Evolutionary conservation across 352 stramenopile species (phyloP).

Genomic region (Halophytophthora polymorphica): DNA sequence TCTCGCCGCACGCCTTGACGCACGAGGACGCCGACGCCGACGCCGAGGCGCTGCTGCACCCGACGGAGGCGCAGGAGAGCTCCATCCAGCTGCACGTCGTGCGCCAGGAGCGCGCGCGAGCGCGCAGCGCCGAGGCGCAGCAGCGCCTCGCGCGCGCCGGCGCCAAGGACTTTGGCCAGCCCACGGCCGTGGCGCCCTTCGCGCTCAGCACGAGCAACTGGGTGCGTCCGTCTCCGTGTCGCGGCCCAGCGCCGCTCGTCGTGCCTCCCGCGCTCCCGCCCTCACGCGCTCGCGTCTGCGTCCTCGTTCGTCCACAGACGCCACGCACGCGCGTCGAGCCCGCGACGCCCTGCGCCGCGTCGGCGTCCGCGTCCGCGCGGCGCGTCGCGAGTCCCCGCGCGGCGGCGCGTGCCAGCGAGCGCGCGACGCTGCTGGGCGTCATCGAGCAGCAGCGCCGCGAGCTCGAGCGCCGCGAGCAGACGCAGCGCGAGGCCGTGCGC

Average conservation of each 20-base stretch:
- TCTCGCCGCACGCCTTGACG: constrained; percentile 2
- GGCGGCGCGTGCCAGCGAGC: constrained; percentile 51
- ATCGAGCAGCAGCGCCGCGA: constrained; percentile 64
- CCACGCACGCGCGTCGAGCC: no score
- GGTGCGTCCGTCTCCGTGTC: constrained; percentile 10
- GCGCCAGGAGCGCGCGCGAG: constrained; percentile 48
- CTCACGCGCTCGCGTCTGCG: no score
- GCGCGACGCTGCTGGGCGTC: constrained; percentile 46
- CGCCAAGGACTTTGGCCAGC: constrained; percentile 54
- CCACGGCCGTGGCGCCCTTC: constrained; percentile 53
- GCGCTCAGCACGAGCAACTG: constrained; percentile 62
- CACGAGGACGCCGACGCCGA: constrained; percentile 11
- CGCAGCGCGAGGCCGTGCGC: constrained; percentile 46
- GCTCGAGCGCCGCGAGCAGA: constrained; percentile 47
- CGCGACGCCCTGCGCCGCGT: constrained; percentile 3
- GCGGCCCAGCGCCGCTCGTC: not conserved
- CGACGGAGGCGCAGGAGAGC: constrained; percentile 53
- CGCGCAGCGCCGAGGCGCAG: constrained; percentile 31
- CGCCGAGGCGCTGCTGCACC: constrained; percentile 29
- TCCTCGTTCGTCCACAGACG: no score
- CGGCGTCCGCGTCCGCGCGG: no score
- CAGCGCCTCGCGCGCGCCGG: constrained; percentile 14
- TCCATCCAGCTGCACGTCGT: constrained; percentile 60
- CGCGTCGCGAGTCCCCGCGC: no score
- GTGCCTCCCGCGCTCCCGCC: no score